Conservation (phyloP, 2,329 filamentous ascomycete species). For the Colletotrichum scovillei region DNA sequence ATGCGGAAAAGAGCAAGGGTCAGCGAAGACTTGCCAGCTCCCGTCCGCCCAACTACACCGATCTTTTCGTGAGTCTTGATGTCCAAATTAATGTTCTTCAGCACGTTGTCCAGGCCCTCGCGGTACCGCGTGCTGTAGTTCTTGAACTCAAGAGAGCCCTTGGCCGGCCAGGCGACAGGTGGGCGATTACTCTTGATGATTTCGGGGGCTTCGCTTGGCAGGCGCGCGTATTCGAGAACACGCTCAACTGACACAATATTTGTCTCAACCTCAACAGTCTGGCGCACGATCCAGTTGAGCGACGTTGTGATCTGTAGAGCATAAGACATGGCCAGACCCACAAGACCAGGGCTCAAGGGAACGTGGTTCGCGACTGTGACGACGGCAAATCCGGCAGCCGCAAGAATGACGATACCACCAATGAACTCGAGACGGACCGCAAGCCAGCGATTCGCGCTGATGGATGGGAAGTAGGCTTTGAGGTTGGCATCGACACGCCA, state of each 20-base stretch:
- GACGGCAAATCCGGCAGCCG: conserved; percentile 84
- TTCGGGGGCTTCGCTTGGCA: conserved; percentile 94
- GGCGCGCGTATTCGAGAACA: conserved; percentile 91
- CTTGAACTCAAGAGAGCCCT: conserved; percentile 89
- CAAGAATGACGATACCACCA: conserved; percentile 91
- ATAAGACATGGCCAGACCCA: conserved; percentile 97
- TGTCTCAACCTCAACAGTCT: conserved; percentile 99
- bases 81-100: conserved; percentile 91
- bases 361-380: conserved; percentile 79
- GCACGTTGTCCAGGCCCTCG: conserved; percentile 86
- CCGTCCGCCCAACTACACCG: conserved; percentile 94
- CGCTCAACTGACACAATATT: conserved; percentile 99
- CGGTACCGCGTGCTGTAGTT: conserved; percentile 96
- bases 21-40: conserved; percentile 94
- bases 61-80: conserved; percentile 99
- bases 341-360: conserved; percentile 75
- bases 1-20: conserved; percentile 95
- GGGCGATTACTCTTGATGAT: conserved; percentile 90
- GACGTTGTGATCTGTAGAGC: conserved; percentile 97
- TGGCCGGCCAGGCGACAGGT: conserved; percentile 89
- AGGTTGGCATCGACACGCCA: conserved; percentile 97
- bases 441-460: conserved; percentile 94
- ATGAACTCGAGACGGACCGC: conserved; percentile 96
- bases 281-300: conserved; percentile 98
- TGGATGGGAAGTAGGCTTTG: conserved; percentile 93